These are phyloP conservation scores for Solanum sejunctum DNA, from an alignment of 257 asterid species.

Conservation along the genomic window DNA sequence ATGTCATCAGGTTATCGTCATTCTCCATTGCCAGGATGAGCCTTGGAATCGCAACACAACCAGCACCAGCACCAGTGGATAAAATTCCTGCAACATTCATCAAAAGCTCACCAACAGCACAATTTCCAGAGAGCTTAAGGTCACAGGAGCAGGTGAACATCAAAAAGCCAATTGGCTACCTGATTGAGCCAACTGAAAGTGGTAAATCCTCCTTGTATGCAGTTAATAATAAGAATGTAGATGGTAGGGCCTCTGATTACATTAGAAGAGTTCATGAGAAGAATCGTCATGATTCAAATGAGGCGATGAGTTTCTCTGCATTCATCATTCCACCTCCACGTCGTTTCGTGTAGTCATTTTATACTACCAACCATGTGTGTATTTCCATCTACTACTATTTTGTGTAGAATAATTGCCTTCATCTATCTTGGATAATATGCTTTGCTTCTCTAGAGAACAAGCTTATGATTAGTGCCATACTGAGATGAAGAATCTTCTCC, in stretches of 20 bases:
- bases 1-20: neutral
- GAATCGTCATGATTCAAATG: neutral
- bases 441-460: neutral
- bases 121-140: neutral
- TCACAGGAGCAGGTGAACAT: neutral
- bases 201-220: neutral
- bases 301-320: neutral
- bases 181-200: neutral
- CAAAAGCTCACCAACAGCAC: neutral
- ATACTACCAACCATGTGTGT: neutral
- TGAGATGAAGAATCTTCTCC: neutral
- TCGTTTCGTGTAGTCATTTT: neutral
- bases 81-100: neutral
- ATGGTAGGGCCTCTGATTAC: conserved; percentile 8
- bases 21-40: conserved; percentile 4
- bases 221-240: neutral
- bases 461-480: neutral
- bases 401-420: neutral
- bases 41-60: neutral
- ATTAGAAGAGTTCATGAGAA: conserved; percentile 16
- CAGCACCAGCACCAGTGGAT: neutral
- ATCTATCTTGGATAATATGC: neutral
- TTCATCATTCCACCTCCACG: conserved; percentile 3
- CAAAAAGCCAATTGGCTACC: neutral
- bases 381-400: neutral